Conservation (phyloP, 352 stramenopile species). For the Thalassiosira gravida region DNA sequence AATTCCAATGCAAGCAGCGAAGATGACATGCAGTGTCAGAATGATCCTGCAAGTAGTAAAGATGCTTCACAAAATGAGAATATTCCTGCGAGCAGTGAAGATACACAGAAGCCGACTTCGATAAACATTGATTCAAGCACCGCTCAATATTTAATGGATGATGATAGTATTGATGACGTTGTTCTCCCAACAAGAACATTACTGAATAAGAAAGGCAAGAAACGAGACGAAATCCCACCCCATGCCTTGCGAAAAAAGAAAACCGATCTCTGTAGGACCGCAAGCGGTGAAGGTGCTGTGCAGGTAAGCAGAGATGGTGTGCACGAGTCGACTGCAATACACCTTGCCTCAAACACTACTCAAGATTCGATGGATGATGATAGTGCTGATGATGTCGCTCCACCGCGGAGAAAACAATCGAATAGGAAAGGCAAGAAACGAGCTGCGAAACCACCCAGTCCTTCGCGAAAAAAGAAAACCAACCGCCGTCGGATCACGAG, state of each 20-base stretch:
- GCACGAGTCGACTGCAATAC: too few relatives aligned
- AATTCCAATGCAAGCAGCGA: too few relatives aligned
- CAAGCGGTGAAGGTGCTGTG: too few relatives aligned
- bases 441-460: not conserved
- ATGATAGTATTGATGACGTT: constrained; percentile 2
- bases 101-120: not conserved
- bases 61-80: too few relatives aligned
- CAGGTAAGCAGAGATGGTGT: too few relatives aligned
- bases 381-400: constrained; percentile 2
- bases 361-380: not conserved
- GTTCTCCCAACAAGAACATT: too few relatives aligned
- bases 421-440: not conserved
- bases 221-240: not conserved
- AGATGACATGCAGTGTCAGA: too few relatives aligned
- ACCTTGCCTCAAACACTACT: too few relatives aligned
- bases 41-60: too few relatives aligned
- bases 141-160: not conserved
- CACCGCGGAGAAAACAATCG: not conserved
- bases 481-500: too few relatives aligned
- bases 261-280: not conserved
- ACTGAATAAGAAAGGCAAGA: not conserved
- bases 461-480: constrained; percentile 1
- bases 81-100: not conserved
- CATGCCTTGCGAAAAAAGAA: constrained; percentile 1
- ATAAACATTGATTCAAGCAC: not conserved